These are phyloP conservation scores for Drechslera avenae DNA, from an alignment of 2,329 filamentous ascomycete genomes.

Conservation along the genomic window DNA sequence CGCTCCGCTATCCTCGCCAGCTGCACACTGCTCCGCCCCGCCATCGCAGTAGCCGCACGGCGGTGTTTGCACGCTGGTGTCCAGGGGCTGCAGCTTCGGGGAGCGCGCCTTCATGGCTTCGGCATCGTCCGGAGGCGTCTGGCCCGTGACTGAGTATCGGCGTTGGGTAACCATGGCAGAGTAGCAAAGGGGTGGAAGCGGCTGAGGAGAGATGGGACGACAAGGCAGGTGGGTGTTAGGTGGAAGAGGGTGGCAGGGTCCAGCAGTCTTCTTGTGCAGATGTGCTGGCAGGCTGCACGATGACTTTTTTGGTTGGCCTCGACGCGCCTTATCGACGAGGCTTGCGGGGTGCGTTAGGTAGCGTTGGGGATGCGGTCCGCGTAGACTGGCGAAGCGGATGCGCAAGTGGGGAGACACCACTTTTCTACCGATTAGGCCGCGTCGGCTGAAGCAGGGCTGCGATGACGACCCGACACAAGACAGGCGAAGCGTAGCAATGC, in stretches of 20 bases:
- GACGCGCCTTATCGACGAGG: conserved; percentile 25
- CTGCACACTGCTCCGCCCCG: conserved; percentile 18
- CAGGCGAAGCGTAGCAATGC: background rate
- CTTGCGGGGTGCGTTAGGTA: conserved; percentile 35
- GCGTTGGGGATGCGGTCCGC: conserved; percentile 23
- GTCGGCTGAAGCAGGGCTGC: conserved; percentile 7
- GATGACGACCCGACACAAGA: too few species aligned
- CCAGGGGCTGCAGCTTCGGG: conserved; percentile 45
- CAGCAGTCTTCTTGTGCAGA: conserved; percentile 14
- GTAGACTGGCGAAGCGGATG: conserved; percentile 4
- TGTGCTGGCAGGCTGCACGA: conserved; percentile 33
- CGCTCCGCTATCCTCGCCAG: conserved; percentile 21
- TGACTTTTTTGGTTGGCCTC: conserved; percentile 12
- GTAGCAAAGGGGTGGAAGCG: background rate
- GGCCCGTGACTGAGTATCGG: conserved; percentile 46
- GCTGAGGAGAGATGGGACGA: background rate
- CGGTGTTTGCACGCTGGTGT: conserved; percentile 41
- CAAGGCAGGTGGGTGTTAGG: conserved; percentile 11
- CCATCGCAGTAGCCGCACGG: conserved; percentile 41
- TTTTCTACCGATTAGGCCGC: conserved; percentile 29
- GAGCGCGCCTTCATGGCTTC: conserved; percentile 41
- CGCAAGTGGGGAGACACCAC: conserved; percentile 21
- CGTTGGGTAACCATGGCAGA: conserved; percentile 39
- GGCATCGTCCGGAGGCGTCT: conserved; percentile 43
- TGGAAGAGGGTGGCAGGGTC: conserved; percentile 17